Conservation (phyloP, 169 alveolate species). For the Amoebophrya sp. region DNA sequence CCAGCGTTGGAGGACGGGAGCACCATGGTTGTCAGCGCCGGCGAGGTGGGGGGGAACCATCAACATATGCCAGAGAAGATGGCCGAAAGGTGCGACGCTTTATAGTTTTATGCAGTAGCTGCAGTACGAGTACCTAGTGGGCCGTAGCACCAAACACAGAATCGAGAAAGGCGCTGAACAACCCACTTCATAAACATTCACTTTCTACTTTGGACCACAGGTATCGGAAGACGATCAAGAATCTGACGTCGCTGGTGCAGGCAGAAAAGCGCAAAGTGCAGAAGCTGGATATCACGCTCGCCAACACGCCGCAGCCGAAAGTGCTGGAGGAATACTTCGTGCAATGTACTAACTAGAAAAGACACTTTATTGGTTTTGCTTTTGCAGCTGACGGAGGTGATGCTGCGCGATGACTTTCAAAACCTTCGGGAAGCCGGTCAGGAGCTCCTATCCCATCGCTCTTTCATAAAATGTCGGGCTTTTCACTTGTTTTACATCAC, state of each 20-base stretch:
- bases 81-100: too few relatives aligned
- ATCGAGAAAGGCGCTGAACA: not conserved
- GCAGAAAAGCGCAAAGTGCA: not conserved
- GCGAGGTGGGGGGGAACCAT: too few relatives aligned
- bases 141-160: too few relatives aligned
- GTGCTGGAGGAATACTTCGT: not conserved
- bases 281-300: not conserved
- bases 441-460: too few relatives aligned
- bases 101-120: not conserved
- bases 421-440: not conserved
- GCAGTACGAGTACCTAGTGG: too few relatives aligned
- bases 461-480: not conserved
- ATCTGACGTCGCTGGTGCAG: not conserved
- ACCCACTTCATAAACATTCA: not conserved
- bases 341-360: not conserved
- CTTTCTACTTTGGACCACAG: not conserved
- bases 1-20: too few relatives aligned
- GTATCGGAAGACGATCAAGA: not conserved
- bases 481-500: not conserved
- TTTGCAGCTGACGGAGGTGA: too few relatives aligned
- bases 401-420: too few relatives aligned
- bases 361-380: too few relatives aligned
- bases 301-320: not conserved
- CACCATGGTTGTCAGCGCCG: too few relatives aligned
- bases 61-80: too few relatives aligned